These are phyloP conservation scores for Pseudevernia furfuracea DNA, from an alignment of 495 filamentous ascomycete genomes.

Conservation along the genomic window DNA sequence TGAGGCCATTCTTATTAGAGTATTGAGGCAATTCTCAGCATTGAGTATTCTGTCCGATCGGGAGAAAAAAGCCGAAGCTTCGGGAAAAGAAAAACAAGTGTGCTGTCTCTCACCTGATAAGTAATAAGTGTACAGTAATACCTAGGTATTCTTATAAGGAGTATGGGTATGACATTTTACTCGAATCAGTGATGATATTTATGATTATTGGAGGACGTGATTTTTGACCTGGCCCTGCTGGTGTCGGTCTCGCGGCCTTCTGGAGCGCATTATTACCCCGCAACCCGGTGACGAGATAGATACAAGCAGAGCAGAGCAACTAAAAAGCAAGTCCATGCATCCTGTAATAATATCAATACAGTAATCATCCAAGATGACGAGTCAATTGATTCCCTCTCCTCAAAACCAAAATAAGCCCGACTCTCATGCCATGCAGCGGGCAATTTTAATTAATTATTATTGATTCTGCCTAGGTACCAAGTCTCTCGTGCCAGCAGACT, in stretches of 20 bases:
- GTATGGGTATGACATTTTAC: constrained; percentile 3
- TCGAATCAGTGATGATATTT: constrained; percentile 5
- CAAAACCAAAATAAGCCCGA: too few species aligned
- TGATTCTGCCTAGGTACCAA: too few species aligned
- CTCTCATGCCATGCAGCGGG: too few species aligned
- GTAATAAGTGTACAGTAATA: too few species aligned
- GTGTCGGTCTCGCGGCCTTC: background rate
- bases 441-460: too few species aligned
- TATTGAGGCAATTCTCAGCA: constrained; percentile 11
- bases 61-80: background rate
- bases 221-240: background rate
- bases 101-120: background rate
- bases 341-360: background rate
- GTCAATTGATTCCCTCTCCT: background rate
- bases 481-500: too few species aligned
- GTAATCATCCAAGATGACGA: background rate
- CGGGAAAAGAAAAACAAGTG: background rate
- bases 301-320: background rate
- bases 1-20: too few species aligned
- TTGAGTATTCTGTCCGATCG: background rate
- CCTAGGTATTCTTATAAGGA: background rate
- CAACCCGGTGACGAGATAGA: constrained; percentile 1
- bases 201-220: background rate
- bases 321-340: background rate
- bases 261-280: constrained; percentile 12